Evolutionary conservation across 306 rosid genomes (phyloP).

Genomic region (Rosa persica): DNA sequence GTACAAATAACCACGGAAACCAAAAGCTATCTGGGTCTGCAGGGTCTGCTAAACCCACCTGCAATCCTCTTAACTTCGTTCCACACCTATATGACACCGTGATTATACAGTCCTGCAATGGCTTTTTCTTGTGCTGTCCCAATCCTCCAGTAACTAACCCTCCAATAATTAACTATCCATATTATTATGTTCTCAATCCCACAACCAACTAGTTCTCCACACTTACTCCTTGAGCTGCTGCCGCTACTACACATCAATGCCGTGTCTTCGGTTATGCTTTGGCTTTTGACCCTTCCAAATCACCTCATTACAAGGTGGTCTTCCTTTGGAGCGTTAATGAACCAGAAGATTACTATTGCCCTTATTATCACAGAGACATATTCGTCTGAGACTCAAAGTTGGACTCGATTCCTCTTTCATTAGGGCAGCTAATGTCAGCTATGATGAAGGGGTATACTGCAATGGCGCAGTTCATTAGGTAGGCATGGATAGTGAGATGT

Average conservation of each 20-base stretch:
- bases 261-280: background rate
- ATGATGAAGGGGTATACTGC: background rate
- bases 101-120: background rate
- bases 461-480: background rate
- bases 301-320: background rate
- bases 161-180: no score
- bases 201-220: background rate
- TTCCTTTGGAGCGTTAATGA: background rate
- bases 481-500: background rate
- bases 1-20: background rate
- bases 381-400: background rate
- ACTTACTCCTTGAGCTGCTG: background rate
- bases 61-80: background rate
- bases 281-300: background rate
- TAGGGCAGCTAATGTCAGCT: background rate
- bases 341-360: background rate
- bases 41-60: background rate
- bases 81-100: background rate
- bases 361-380: background rate
- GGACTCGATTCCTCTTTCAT: background rate
- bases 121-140: background rate
- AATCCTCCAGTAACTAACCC: no score
- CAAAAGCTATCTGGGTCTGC: background rate
- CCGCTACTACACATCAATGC: background rate
- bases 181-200: background rate